phyloP scores from a whole-genome alignment of 208 protist species.

The Wallacemonas collosoma region DNA sequence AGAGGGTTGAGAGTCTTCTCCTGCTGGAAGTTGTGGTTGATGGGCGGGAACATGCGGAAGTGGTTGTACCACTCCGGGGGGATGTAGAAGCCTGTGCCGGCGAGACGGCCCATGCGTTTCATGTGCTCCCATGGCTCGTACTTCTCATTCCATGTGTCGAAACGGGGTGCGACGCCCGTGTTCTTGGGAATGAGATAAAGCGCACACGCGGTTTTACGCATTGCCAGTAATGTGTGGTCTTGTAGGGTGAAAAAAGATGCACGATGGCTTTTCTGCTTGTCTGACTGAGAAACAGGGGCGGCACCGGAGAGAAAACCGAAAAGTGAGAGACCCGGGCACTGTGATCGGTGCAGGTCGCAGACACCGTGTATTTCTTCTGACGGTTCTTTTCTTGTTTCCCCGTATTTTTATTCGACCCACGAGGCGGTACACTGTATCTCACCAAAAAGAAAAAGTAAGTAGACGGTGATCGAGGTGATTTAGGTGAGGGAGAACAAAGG shows the following conservation, averaged over 20 bases:
- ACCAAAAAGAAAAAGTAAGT: too few relatives aligned
- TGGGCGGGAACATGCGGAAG: slow-evolving; percentile 93
- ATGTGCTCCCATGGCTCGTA: slow-evolving; percentile 93
- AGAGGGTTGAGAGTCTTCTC: slow-evolving; percentile 90
- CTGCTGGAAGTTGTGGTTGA: slow-evolving; percentile 89
- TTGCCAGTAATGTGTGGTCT: slow-evolving; percentile 1
- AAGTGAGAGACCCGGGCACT: too few relatives aligned
- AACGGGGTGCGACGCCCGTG: slow-evolving; percentile 84
- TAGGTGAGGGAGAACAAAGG: too few relatives aligned
- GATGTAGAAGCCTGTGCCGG: slow-evolving; percentile 92
- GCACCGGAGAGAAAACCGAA: too few relatives aligned
- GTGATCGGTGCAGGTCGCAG: too few relatives aligned
- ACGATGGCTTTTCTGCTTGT: background rate
- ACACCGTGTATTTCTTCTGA: too few relatives aligned
- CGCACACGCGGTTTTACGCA: slow-evolving; percentile 36
- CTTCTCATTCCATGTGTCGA: slow-evolving; percentile 89
- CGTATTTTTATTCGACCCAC: too few relatives aligned
- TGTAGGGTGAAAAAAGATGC: too few relatives aligned
- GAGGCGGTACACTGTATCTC: too few relatives aligned
- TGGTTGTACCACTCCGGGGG: slow-evolving; percentile 93
- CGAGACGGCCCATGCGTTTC: slow-evolving; percentile 86
- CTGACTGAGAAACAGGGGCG: background rate
- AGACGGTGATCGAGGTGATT: too few relatives aligned
- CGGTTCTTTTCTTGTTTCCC: too few relatives aligned
- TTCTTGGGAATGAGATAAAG: slow-evolving; percentile 89